Base-by-base conservation (phyloP, 2,329 filamentous ascomycete species). In the Ophidiomyces ophidiicola region DNA sequence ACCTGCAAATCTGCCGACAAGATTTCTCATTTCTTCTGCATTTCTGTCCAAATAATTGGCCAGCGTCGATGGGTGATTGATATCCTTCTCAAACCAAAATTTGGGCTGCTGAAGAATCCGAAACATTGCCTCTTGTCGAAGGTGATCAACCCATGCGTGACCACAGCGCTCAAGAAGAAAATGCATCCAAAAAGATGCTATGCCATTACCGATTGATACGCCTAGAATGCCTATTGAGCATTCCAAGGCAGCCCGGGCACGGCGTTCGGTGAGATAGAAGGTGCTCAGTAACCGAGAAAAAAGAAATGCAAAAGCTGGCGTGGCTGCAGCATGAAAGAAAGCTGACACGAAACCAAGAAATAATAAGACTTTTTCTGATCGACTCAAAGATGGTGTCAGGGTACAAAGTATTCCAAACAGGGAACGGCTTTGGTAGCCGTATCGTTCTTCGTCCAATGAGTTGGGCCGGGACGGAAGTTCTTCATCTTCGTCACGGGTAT, bases 21-120 rank as follows among this genome's bases (percentile, higher is more conserved):
- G 64, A 49, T 83, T 86, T 6, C 82, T 74, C 74, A 90, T 87
- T 54, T 94, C 85, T 55, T 96, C 86, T 0, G 80, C 82, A 50
- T 84, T 82, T 11, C 80, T 73, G 51, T 93, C 84, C 0, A 96
- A 69, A 31, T 72, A 80, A 44, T 83, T 77, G 1, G 70, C 76
- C 29, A 96, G 68, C 1, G 69, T 67, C 1, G 68, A 66, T 0
- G 80, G 64, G 0, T 71, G 74, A 55, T 90, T 82, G 23, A 68
- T 66, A 1, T 79, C 68, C 35, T 70, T 64, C 46, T 85, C 78
- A 49, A 93, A 93, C 79, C 86, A 96, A 3, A 71, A 60, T 44
- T 72, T 77, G 1, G 83, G 80, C 53, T 94, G 88, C 26, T 72
- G 68, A 0, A 96, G 66, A 11, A 94, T 76, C 1, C 72, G 70